Conservation (phyloP, 306 rosid genomes). For the Trichosanthes cucumerina region DNA sequence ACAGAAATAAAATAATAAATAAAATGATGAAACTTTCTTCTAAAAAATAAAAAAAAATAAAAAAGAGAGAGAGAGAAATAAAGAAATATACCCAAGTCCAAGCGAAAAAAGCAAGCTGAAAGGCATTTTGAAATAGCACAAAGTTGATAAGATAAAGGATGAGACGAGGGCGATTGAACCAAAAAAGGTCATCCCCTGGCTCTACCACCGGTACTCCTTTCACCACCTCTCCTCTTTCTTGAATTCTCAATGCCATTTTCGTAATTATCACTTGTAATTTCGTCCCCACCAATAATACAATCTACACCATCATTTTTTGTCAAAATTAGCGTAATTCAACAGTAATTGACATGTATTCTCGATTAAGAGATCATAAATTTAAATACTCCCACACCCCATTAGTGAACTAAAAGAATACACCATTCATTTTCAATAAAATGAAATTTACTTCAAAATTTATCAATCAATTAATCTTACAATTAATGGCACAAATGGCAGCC, state of each 20-base stretch:
- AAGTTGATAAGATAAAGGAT: conserved; percentile 72
- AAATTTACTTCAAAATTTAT: not conserved
- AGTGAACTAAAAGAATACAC: too few species aligned
- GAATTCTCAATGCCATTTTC: conserved; percentile 62
- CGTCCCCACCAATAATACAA: conserved; percentile 65
- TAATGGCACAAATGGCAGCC: conserved; percentile 82
- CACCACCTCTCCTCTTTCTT: conserved; percentile 69
- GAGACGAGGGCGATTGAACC: conserved; percentile 67
- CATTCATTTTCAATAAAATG: too few species aligned
- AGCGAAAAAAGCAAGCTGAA: conserved; percentile 15
- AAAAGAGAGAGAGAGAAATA: too few species aligned
- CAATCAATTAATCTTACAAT: conserved; percentile 42
- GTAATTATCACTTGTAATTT: conserved; percentile 86
- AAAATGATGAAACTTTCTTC: too few species aligned
- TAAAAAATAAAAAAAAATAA: too few species aligned
- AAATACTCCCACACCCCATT: too few species aligned
- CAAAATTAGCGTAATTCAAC: too few species aligned
- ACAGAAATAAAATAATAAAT: too few species aligned
- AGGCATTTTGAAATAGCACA: conserved; percentile 51
- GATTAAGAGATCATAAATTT: too few species aligned
- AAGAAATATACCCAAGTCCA: conserved; percentile 13
- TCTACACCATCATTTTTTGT: conserved; percentile 28
- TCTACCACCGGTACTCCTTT: conserved; percentile 74
- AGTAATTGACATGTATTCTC: too few species aligned
- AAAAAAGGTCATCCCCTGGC: conserved; percentile 70